A percentile compares a stretch with the other conserved stretches of the same genome.
phyloP scores from a whole-genome alignment of 2,329 filamentous ascomycete genomes.

The Cercospora sp. region DNA sequence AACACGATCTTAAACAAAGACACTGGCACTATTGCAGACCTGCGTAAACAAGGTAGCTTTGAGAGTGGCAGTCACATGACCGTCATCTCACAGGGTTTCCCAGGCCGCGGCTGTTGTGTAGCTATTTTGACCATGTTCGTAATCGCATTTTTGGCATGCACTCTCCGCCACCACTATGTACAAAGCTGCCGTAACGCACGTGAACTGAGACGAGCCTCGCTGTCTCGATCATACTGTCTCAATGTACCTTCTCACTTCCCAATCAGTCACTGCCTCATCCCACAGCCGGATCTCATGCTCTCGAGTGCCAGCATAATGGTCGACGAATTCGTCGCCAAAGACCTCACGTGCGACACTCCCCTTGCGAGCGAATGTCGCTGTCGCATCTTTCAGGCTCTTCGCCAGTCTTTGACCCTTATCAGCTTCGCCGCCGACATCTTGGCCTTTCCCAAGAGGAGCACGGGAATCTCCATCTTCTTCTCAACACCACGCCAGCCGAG shows the following conservation, averaged over 20 bases:
- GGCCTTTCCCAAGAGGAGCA: constrained; percentile 79
- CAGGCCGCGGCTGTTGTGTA: background rate
- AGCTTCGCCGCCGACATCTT: constrained; percentile 70
- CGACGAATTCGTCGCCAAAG: constrained; percentile 92
- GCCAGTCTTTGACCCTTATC: constrained; percentile 79
- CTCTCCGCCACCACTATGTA: constrained; percentile 2
- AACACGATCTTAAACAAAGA: background rate
- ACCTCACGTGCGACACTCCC: constrained; percentile 90
- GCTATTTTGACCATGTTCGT: background rate
- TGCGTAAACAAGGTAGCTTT: background rate
- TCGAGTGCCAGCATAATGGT: constrained; percentile 89
- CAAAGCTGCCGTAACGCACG: background rate
- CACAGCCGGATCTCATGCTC: constrained; percentile 88
- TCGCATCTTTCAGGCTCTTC: constrained; percentile 83
- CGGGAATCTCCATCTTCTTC: constrained; percentile 81
- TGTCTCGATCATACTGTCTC: constrained; percentile 36
- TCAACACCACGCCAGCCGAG: constrained; percentile 90
- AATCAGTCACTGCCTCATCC: constrained; percentile 97
- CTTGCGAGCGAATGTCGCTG: constrained; percentile 70
- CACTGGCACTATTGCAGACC: background rate
- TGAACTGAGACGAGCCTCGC: background rate
- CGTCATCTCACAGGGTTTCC: background rate
- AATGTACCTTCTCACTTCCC: constrained; percentile 50
- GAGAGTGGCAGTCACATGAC: background rate
- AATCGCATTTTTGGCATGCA: background rate